Conservation (phyloP, 2,329 filamentous ascomycete genomes). For the Phaeosphaeriaceae sp. region DNA sequence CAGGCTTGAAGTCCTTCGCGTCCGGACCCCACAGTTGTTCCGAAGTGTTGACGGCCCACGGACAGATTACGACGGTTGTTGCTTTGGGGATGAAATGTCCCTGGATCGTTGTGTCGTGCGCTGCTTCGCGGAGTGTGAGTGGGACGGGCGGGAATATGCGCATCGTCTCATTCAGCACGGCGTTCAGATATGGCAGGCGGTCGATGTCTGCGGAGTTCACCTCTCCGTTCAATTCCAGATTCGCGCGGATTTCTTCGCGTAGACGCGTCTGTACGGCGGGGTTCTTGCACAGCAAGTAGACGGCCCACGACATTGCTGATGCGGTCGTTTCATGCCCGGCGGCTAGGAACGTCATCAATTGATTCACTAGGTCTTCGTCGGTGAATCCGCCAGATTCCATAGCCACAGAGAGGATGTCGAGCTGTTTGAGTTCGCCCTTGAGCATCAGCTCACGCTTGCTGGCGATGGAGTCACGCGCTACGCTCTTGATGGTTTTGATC, state of each 20-base stretch:
- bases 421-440: slow-evolving; percentile 55
- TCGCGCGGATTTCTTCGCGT: slow-evolving; percentile 57
- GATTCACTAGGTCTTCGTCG: slow-evolving; percentile 82
- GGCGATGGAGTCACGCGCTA: slow-evolving; percentile 72
- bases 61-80: slow-evolving; percentile 70
- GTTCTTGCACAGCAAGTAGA: slow-evolving; percentile 60
- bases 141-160: slow-evolving; percentile 77
- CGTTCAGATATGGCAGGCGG: slow-evolving; percentile 75
- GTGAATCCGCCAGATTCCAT: slow-evolving; percentile 76
- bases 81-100: slow-evolving; percentile 72
- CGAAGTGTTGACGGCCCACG: slow-evolving; percentile 74
- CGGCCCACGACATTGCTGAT: slow-evolving; percentile 60
- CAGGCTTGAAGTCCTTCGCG: slow-evolving; percentile 77
- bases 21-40: slow-evolving; percentile 77
- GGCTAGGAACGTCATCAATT: slow-evolving; percentile 88
- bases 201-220: slow-evolving; percentile 69
- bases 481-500: slow-evolving; percentile 57
- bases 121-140: slow-evolving; percentile 71
- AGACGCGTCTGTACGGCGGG: slow-evolving; percentile 57
- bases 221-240: slow-evolving; percentile 45
- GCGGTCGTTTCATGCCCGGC: slow-evolving; percentile 69
- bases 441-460: slow-evolving; percentile 69
- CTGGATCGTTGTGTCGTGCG: slow-evolving; percentile 69
- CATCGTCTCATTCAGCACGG: slow-evolving; percentile 78
- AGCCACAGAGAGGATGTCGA: slow-evolving; percentile 83